Conservation (phyloP, 2,329 filamentous ascomycete genomes). For the Sporothrix globosa region DNA sequence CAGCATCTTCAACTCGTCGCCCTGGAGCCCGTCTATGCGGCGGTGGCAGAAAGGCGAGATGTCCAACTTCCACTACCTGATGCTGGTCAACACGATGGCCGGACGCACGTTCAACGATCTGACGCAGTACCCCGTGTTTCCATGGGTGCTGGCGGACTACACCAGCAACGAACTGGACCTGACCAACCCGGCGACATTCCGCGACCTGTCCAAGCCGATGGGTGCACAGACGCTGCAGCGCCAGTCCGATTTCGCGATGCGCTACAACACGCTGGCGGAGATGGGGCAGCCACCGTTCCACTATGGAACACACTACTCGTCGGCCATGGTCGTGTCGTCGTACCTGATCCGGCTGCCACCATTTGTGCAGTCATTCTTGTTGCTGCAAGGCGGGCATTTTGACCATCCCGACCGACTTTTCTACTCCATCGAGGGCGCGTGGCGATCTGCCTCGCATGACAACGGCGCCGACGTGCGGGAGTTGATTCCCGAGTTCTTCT, state of each 20-base stretch:
- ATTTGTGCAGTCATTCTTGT: constrained; percentile 92
- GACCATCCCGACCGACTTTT: constrained; percentile 96
- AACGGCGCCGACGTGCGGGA: constrained; percentile 96
- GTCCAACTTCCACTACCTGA: constrained; percentile 97
- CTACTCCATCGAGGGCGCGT: constrained; percentile 87
- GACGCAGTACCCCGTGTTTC: constrained; percentile 97
- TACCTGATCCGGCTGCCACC: constrained; percentile 94
- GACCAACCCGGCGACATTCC: constrained; percentile 79
- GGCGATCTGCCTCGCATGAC: constrained; percentile 84
- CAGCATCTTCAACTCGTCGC: constrained; percentile 83
- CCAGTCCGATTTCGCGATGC: constrained; percentile 77
- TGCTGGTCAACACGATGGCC: constrained; percentile 97
- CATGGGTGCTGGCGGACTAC: constrained; percentile 96
- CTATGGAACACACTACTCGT: constrained; percentile 98
- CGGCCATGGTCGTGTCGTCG: constrained; percentile 96
- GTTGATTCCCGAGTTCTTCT: constrained; percentile 96
- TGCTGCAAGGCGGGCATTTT: constrained; percentile 93
- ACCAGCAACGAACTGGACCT: constrained; percentile 90
- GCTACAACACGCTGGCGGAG: constrained; percentile 85
- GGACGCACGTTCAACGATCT: constrained; percentile 96
- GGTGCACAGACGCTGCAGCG: constrained; percentile 80
- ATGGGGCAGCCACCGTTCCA: constrained; percentile 94
- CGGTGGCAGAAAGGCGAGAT: constrained; percentile 94
- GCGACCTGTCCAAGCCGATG: constrained; percentile 94
- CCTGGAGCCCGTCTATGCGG: constrained; percentile 81